Base-by-base conservation (phyloP, 305 asterid genomes). In the Solanum chacoense region DNA sequence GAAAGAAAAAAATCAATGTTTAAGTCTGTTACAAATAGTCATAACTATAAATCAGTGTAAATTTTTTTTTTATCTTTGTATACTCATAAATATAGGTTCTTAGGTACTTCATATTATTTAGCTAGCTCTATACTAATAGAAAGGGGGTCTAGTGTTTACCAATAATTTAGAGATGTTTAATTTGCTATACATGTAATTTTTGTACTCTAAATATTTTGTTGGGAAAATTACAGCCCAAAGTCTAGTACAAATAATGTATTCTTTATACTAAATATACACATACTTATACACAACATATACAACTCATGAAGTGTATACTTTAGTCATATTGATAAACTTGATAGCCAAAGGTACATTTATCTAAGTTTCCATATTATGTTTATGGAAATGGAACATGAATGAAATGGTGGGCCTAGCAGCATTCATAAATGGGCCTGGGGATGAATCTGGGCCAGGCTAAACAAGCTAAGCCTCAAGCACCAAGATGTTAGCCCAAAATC, bases 11-110 rank as follows among this genome's bases (percentile, higher is more conserved):
- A 59, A 22, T 7, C 74, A 31, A 85, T 93, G 36, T 86, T 78
- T 78, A 85, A 77, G 34, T 91, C 93, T 77, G 73, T 93, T 3
- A 91, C 93, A 83, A 90, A 88, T 34, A 92, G 94, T 85, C 92
- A 91, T 81, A 87, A 90, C 28, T 88, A 89, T 69, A 91, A 67
- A 91, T 78, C 88, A 37, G 80, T 88, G 31, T n/a, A 59, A 77
- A 1, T 40, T 40, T 40, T 3, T 40, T 40, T 10, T 10, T 22
- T 20, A 31, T 34, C 20, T 50, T 31, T 50, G 73, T 31, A 67
- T 55, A 31, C n/a, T 55, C 87, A 11, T 83, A 55, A 83, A 55
- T 84, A 55, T 6, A 31, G 42, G 73, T 22, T 55, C 29, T 59
- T 59, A 8, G 69, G 40, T 76, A 80, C 40, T 28, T 42, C 42